Evolutionary conservation across 2,329 filamentous ascomycete species (phyloP).

Genomic region (Aureobasidium sp.): DNA sequence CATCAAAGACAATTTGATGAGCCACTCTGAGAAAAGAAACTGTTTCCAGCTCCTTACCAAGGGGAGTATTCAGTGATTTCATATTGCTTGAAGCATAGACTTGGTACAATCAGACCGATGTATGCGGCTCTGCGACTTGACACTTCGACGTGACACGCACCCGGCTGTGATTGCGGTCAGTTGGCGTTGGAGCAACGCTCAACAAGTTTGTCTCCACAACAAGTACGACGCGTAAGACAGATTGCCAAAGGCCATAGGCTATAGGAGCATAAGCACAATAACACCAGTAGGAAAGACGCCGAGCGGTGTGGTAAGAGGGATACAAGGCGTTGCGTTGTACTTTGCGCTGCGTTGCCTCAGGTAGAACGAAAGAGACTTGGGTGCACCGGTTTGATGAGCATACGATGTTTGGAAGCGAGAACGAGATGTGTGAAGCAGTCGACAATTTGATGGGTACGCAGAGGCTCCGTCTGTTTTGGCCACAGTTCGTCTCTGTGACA

Average conservation of each 20-base stretch:
- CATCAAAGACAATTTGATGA: no score
- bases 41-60: no score
- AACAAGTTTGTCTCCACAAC: background rate
- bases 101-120: background rate
- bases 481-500: background rate
- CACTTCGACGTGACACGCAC: background rate
- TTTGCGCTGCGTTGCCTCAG: background rate
- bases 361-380: background rate
- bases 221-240: background rate
- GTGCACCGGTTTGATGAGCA: background rate
- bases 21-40: no score
- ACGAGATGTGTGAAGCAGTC: background rate
- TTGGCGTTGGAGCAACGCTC: background rate
- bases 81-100: no score
- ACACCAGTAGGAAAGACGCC: background rate
- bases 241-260: background rate
- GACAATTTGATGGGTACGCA: background rate
- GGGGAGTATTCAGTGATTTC: no score
- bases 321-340: background rate
- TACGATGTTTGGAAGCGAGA: background rate
- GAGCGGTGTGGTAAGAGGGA: background rate
- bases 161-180: background rate
- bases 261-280: background rate
- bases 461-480: background rate
- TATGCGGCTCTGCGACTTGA: background rate